A percentile compares a stretch with the other conserved stretches of the same genome.
Evolutionary conservation across 257 asterid genomes (phyloP).

Genomic region (Solanum arcanum): DNA sequence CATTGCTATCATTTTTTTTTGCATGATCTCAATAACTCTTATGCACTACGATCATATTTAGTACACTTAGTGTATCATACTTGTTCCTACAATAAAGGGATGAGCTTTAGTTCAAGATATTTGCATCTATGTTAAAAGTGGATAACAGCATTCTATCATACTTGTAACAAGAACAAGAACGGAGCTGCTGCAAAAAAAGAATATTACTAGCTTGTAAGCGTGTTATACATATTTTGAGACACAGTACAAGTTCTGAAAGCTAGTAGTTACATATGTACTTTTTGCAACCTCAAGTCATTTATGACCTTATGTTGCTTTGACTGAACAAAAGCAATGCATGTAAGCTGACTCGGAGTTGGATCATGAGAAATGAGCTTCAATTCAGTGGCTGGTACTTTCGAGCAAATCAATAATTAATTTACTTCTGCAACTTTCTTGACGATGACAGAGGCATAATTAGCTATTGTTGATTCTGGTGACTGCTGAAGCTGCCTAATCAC

Average conservation of each 20-base stretch:
- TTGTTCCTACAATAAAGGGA: no score
- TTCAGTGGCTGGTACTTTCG: neutral
- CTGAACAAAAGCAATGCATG: neutral
- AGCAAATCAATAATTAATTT: neutral
- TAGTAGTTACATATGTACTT: neutral
- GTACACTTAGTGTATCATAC: no score
- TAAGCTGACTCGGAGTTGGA: neutral
- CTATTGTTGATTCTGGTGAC: slow-evolving; percentile 82
- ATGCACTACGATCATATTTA: no score
- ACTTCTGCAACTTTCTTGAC: slow-evolving; percentile 56
- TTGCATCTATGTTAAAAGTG: neutral
- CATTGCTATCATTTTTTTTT: no score
- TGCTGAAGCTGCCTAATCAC: slow-evolving; percentile 69
- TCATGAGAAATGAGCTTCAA: neutral
- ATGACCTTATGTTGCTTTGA: neutral
- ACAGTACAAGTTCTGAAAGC: neutral
- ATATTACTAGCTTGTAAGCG: neutral
- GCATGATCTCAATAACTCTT: no score
- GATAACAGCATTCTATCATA: neutral
- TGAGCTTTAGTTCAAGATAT: neutral
- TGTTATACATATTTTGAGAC: neutral
- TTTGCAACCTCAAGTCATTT: neutral
- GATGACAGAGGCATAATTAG: slow-evolving; percentile 72
- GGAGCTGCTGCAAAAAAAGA: neutral
- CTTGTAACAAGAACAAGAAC: neutral